Evolutionary conservation across 1,284 basidiomycete genomes (phyloP).

Genomic region (Violaceomyces palustris): DNA sequence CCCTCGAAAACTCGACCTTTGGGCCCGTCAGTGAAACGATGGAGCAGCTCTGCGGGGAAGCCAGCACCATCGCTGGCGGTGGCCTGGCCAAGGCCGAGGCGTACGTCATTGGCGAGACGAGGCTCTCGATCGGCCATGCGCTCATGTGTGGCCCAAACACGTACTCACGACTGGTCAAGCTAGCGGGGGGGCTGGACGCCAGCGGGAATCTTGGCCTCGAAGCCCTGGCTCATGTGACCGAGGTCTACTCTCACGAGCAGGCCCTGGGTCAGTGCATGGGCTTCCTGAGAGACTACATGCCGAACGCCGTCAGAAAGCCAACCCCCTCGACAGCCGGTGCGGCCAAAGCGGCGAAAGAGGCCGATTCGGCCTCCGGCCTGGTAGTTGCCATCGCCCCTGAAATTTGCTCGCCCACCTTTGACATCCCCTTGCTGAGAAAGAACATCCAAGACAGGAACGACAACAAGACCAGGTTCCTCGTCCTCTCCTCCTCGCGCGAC

Average conservation of each 20-base stretch:
- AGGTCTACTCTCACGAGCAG: conserved; percentile 34
- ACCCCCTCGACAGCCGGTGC: conserved; percentile 29
- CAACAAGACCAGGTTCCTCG: conserved; percentile 28
- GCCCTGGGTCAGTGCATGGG: conserved; percentile 27
- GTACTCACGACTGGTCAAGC: conserved; percentile 20
- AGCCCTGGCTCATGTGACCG: conserved; percentile 28
- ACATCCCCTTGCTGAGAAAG: conserved; percentile 15
- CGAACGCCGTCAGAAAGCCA: conserved; percentile 23
- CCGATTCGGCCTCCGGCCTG: conserved; percentile 12
- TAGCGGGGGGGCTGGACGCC: conserved; percentile 19
- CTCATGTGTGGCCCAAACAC: conserved; percentile 28
- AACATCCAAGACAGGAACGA: conserved; percentile 23
- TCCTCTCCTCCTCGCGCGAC: conserved; percentile 11
- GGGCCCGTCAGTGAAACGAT: conserved; percentile 25
- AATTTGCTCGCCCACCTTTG: conserved; percentile 7
- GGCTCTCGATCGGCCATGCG: conserved; percentile 21
- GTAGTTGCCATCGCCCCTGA: conserved; percentile 24
- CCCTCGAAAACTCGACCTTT: conserved; percentile 27
- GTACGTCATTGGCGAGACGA: conserved; percentile 23
- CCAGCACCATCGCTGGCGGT: not conserved
- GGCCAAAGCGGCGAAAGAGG: conserved; percentile 22
- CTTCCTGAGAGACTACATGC: conserved; percentile 23
- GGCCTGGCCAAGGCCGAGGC: conserved; percentile 2
- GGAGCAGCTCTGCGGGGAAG: conserved; percentile 20
- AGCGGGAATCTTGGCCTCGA: conserved; percentile 17